Conservation (phyloP, 1,284 basidiomycete species). For the Salmacisia buchloeana region DNA sequence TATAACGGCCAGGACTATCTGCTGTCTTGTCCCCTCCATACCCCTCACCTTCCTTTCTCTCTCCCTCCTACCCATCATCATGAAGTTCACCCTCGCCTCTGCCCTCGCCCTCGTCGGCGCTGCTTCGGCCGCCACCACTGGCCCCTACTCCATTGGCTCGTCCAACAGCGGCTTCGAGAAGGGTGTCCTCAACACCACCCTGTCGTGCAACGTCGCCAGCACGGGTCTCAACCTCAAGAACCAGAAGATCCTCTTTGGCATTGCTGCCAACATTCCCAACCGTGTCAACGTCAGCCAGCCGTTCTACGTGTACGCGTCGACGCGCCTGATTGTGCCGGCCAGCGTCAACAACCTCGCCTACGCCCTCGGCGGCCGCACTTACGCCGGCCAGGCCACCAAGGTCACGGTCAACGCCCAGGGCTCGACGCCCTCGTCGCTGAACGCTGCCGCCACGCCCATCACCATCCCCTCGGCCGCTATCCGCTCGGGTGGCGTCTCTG, state of each 20-base stretch:
- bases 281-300: not conserved
- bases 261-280: constrained; percentile 8
- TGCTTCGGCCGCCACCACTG: constrained; percentile 2
- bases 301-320: constrained; percentile 3
- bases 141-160: constrained; percentile 2
- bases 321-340: constrained; percentile 5
- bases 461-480: not conserved
- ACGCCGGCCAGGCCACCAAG: not conserved
- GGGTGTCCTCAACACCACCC: constrained; percentile 9
- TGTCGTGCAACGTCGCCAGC: not conserved
- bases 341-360: constrained; percentile 4
- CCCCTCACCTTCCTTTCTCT: not conserved
- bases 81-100: constrained; percentile 3
- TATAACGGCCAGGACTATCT: too few relatives aligned
- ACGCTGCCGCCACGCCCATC: not conserved
- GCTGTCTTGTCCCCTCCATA: not conserved
- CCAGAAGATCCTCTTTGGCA: constrained; percentile 5
- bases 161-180: not conserved
- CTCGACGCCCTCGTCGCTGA: not conserved
- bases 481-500: not conserved
- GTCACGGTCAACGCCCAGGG: constrained; percentile 3
- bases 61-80: not conserved
- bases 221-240: constrained; percentile 8
- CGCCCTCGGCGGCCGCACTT: not conserved
- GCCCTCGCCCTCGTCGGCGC: constrained; percentile 5